Conservation (phyloP, 2,329 filamentous ascomycete species). For the Pestalotiopsis sp. region DNA sequence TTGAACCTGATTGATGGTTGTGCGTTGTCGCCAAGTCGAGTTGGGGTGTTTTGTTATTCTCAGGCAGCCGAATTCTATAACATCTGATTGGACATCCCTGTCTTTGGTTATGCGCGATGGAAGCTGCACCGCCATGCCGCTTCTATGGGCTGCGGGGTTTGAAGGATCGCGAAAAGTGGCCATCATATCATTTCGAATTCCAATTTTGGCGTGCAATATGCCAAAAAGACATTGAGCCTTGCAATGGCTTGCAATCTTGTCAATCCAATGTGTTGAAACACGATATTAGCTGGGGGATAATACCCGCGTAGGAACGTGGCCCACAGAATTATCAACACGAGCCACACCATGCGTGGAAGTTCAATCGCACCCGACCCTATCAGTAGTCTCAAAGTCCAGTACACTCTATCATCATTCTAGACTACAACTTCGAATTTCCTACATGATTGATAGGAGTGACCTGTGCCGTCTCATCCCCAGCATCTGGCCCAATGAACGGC, state of each 20-base stretch:
- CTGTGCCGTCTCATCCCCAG: neutral
- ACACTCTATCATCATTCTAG: neutral
- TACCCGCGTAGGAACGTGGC: neutral
- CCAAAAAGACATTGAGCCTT: neutral
- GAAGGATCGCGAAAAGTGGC: neutral
- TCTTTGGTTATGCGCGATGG: neutral
- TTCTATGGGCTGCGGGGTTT: neutral
- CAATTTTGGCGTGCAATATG: neutral
- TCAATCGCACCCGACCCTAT: too few relatives aligned
- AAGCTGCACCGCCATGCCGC: neutral
- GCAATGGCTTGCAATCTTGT: neutral
- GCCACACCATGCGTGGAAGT: too few relatives aligned
- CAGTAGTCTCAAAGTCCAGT: too few relatives aligned
- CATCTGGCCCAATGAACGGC: conserved; percentile 7
- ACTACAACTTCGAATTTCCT: neutral
- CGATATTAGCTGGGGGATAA: neutral
- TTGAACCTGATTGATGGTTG: neutral
- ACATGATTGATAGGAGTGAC: neutral
- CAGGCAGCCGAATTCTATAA: conserved; percentile 8
- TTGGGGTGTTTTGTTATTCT: neutral
- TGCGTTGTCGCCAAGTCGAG: neutral
- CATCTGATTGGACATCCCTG: neutral
- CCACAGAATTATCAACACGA: too few relatives aligned
- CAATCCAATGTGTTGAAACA: neutral
- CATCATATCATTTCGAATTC: neutral